Conservation (phyloP, 805 yeast species). For the Cyberlindnera mississippiensis region DNA sequence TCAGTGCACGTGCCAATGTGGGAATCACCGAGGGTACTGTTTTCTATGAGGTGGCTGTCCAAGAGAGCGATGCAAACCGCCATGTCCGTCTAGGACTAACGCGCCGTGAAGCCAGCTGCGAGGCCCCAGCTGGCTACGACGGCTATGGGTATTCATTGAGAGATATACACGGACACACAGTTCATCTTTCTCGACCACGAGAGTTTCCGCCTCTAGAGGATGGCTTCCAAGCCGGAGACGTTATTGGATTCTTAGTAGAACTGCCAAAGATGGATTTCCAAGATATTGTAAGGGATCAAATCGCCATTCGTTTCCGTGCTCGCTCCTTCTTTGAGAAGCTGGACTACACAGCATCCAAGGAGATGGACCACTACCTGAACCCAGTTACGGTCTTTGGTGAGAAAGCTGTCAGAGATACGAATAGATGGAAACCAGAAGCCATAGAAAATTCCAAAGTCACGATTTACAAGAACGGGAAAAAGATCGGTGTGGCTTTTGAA, state of each 20-base stretch:
- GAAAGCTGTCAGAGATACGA: slow-evolving; percentile 51
- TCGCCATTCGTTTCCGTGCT: slow-evolving; percentile 78
- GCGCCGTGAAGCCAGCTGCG: slow-evolving; percentile 81
- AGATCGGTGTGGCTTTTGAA: slow-evolving; percentile 60
- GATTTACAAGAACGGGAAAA: slow-evolving; percentile 75
- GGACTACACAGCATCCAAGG: slow-evolving; percentile 67
- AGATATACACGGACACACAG: slow-evolving; percentile 68
- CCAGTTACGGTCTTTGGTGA: slow-evolving; percentile 73
- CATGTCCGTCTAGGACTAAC: slow-evolving; percentile 84
- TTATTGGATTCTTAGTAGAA: slow-evolving; percentile 69
- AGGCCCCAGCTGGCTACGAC: slow-evolving; percentile 95
- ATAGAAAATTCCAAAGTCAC: slow-evolving; percentile 56
- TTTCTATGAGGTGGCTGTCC: slow-evolving; percentile 72
- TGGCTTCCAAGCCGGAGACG: slow-evolving; percentile 72
- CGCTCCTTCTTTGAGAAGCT: slow-evolving; percentile 79
- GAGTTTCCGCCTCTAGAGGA: slow-evolving; percentile 43
- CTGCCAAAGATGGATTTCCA: slow-evolving; percentile 51
- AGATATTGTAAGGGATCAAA: slow-evolving; percentile 73
- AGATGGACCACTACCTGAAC: slow-evolving; percentile 68
- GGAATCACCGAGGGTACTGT: slow-evolving; percentile 74
- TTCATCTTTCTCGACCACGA: slow-evolving; percentile 69
- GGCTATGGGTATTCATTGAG: slow-evolving; percentile 91
- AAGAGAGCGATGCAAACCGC: slow-evolving; percentile 32
- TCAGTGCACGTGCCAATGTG: slow-evolving; percentile 69
- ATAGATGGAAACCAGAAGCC: slow-evolving; percentile 43